Evolutionary conservation across 2,329 filamentous ascomycete genomes (phyloP).

Genomic region (Trichoderma afroharzianum): DNA sequence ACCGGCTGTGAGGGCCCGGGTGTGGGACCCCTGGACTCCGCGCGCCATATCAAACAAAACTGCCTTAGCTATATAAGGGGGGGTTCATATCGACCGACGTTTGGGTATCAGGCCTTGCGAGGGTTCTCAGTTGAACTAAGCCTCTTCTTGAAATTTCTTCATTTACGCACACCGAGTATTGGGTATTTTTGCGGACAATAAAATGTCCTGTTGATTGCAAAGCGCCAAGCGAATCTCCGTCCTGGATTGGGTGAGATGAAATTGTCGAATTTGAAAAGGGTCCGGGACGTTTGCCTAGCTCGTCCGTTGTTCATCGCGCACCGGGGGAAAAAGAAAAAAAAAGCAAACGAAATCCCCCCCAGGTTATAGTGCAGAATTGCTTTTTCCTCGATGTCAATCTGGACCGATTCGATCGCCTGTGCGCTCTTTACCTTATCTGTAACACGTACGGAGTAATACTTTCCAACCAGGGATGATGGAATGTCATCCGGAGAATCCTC

Average conservation of each 20-base stretch:
- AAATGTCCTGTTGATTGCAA: neutral
- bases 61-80: neutral
- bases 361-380: neutral
- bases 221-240: neutral
- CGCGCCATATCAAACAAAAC: neutral
- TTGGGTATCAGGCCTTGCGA: slow-evolving; percentile 12
- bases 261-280: neutral
- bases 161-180: neutral
- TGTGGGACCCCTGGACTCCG: neutral
- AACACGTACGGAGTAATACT: neutral
- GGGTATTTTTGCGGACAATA: neutral
- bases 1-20: neutral
- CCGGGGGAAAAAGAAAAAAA: neutral
- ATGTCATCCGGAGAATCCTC: neutral
- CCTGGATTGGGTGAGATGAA: neutral
- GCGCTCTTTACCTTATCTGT: slow-evolving; percentile 11
- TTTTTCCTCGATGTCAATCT: slow-evolving; percentile 2
- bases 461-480: neutral
- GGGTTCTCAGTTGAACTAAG: slow-evolving; percentile 2
- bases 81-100: neutral
- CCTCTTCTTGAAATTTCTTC: neutral
- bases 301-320: neutral
- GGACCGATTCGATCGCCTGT: slow-evolving; percentile 12
- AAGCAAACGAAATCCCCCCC: neutral
- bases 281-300: neutral